phyloP scores from a whole-genome alignment of 108 stramenopile genomes.

The Fistulifera pelliculosa region DNA sequence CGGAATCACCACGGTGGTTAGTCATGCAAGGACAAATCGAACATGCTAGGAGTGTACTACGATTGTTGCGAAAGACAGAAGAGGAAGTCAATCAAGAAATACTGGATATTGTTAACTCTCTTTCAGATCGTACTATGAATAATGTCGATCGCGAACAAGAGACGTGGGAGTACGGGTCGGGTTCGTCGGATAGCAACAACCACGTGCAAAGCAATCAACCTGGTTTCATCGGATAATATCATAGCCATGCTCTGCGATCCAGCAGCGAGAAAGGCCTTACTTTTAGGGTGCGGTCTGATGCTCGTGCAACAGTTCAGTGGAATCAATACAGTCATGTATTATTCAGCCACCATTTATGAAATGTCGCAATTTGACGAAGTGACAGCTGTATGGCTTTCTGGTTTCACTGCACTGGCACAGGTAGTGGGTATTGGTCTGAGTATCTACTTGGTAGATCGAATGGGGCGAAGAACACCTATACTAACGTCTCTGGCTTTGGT shows the following conservation, averaged over 20 bases:
- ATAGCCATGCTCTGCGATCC: slow-evolving; percentile 28
- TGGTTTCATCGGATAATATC: slow-evolving; percentile 12
- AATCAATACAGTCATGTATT: slow-evolving; percentile 93
- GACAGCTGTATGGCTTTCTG: slow-evolving; percentile 58
- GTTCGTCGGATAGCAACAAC: not conserved
- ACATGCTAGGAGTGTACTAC: slow-evolving; percentile 53
- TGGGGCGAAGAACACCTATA: slow-evolving; percentile 54
- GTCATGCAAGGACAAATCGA: slow-evolving; percentile 31
- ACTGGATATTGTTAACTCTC: slow-evolving; percentile 26
- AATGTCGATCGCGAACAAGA: not conserved
- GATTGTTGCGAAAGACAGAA: slow-evolving; percentile 21
- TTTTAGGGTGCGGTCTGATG: slow-evolving; percentile 82
- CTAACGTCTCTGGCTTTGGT: slow-evolving; percentile 42
- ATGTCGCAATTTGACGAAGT: slow-evolving; percentile 73
- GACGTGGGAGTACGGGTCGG: not conserved
- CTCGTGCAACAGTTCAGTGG: slow-evolving; percentile 75
- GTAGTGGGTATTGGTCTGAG: slow-evolving; percentile 57
- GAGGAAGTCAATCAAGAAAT: slow-evolving; percentile 33
- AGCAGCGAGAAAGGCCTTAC: slow-evolving; percentile 45
- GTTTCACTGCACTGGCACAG: slow-evolving; percentile 78
- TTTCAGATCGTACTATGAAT: not conserved
- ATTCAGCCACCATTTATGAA: slow-evolving; percentile 76
- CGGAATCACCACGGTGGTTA: slow-evolving; percentile 85
- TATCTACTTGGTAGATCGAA: slow-evolving; percentile 61
- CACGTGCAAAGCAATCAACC: not conserved